phyloP scores from a whole-genome alignment of 768 basidiomycete genomes.

The Phlegmacium glaucopus region DNA sequence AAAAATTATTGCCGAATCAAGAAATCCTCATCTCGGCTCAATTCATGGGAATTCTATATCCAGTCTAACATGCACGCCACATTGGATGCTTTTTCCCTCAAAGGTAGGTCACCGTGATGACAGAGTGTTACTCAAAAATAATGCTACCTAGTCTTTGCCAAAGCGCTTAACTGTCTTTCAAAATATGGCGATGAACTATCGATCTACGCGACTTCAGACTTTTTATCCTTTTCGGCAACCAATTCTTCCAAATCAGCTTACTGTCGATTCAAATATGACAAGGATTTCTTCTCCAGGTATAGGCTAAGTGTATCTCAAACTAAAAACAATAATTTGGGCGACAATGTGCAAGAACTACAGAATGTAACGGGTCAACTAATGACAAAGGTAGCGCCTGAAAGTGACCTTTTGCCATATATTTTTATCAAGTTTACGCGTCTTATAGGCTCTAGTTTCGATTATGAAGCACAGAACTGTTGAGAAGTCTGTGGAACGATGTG shows the following conservation, averaged over 20 bases:
- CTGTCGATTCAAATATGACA: slow-evolving; percentile 69
- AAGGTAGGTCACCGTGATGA: slow-evolving; percentile 31
- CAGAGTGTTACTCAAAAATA: slow-evolving; percentile 12
- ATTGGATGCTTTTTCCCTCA: slow-evolving; percentile 54
- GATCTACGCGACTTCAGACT: slow-evolving; percentile 59
- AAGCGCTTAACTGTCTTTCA: slow-evolving; percentile 71
- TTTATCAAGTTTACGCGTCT: slow-evolving; percentile 4
- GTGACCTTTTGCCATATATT: neutral
- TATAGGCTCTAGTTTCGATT: slow-evolving; percentile 66
- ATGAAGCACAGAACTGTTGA: slow-evolving; percentile 72
- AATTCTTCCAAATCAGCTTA: slow-evolving; percentile 84
- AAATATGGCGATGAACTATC: slow-evolving; percentile 81
- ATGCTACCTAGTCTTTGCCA: slow-evolving; percentile 58
- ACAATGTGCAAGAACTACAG: slow-evolving; percentile 33
- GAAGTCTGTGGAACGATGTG: slow-evolving; percentile 74
- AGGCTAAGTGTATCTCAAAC: slow-evolving; percentile 29
- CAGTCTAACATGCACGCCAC: slow-evolving; percentile 69
- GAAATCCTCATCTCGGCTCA: too few relatives aligned
- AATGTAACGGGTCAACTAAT: slow-evolving; percentile 63
- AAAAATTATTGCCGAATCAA: too few relatives aligned
- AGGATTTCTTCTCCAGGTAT: slow-evolving; percentile 70
- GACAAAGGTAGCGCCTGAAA: slow-evolving; percentile 50
- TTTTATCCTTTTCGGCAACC: slow-evolving; percentile 64
- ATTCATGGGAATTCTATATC: too few relatives aligned
- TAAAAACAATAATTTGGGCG: slow-evolving; percentile 15